phyloP scores from a whole-genome alignment of 306 rosid species.

The Psophocarpus tetragonolobus region DNA sequence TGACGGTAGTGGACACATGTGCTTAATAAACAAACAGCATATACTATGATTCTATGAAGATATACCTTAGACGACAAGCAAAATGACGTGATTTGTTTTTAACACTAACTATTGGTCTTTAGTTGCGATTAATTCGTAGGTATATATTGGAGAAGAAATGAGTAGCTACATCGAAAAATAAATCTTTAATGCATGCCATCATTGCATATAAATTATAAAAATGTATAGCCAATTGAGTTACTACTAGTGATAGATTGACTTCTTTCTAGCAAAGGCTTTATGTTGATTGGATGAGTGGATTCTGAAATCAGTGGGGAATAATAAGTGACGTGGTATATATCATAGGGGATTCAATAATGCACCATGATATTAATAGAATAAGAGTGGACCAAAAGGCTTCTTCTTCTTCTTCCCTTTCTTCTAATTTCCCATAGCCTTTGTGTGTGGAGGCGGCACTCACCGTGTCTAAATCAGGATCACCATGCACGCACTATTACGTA shows the following conservation, averaged over 20 bases:
- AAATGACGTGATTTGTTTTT: neutral
- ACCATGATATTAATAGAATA: neutral
- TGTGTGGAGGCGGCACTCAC: slow-evolving; percentile 36
- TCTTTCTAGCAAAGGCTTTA: neutral
- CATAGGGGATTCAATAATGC: slow-evolving; percentile 31
- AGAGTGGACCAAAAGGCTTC: slow-evolving; percentile 24
- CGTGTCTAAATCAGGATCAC: neutral
- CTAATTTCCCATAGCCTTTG: slow-evolving; percentile 17
- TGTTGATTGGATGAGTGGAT: slow-evolving; percentile 38
- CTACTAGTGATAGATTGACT: neutral
- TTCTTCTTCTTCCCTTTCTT: neutral
- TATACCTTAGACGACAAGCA: neutral
- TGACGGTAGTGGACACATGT: neutral
- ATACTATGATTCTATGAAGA: neutral
- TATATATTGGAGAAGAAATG: neutral
- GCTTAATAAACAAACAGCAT: neutral
- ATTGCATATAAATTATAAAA: neutral
- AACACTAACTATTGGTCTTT: neutral
- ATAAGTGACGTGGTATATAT: slow-evolving; percentile 23
- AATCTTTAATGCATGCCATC: neutral
- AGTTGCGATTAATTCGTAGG: neutral
- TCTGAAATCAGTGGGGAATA: slow-evolving; percentile 36
- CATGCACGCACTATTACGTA: slow-evolving; percentile 30
- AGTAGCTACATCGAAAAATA: neutral
- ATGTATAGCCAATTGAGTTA: neutral